Base-by-base conservation (phyloP, 176 grass and related monocot genomes). In the Otatea glauca region DNA sequence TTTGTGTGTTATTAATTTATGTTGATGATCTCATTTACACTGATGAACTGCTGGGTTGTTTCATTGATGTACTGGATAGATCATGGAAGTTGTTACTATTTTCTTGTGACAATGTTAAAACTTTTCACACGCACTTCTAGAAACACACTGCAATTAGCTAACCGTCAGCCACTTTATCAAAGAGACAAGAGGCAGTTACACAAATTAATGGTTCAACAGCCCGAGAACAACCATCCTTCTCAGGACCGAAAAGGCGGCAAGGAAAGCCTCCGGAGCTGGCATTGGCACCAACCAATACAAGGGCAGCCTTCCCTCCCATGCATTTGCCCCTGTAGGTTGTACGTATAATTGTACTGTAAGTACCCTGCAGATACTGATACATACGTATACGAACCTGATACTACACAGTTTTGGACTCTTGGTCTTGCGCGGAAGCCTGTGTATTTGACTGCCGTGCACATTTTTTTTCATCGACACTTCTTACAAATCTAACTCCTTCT, bases 191-290 rank as follows among this genome's bases (percentile, higher is more conserved):
- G 25, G 38, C 29, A 55, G n/a, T n/a, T 62, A 68, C 71, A 81
- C 85, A 82, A 82, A 61, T 81, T 75, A 82, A 85, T 75, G n/a
- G 43, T 69, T 85, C 34, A 85, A 70, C 88, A 44, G 44, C 75
- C 37, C n/a, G 17, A 34, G 65, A 76, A 54, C 54, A 75, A 49
- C 50, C 70, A 67, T 68, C 70, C 72, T 38, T 56, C 37, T 75
- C 48, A 9, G 64, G 60, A 59, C 60, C n/a, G 18, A 74, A 68
- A 80, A 47, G 76, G 20, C 8, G 11, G 11, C 48, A 37, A 25
- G 24, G 16, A 56, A 80, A 67, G 35, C 2, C 43, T 67, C 4
- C 6, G 48, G n/a, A 71, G 77, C 88, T 86, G 65, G 72, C 78
- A 77, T 77, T 77, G 65, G 78, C 88, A 82, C 83, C 78, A 82